A percentile compares a stretch with the other conserved stretches of the same genome.
phyloP scores from a whole-genome alignment of 768 basidiomycete genomes.

The Pleurotus giganteus region DNA sequence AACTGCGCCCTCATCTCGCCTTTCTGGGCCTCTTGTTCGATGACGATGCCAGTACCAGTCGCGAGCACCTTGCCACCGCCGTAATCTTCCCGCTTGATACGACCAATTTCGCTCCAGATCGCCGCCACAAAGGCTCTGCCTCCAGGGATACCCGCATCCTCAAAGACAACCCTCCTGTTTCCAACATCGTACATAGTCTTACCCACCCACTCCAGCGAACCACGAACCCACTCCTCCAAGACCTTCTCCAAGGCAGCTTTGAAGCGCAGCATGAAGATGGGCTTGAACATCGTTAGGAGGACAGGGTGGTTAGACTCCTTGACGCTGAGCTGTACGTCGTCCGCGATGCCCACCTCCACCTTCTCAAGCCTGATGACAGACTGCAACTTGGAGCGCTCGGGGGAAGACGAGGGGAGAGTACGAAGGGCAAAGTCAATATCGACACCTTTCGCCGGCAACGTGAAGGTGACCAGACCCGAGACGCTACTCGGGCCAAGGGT shows the following conservation, averaged over 20 bases:
- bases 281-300: conserved; percentile 59
- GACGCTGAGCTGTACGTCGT: conserved; percentile 54
- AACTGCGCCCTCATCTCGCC: conserved; percentile 34
- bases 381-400: conserved; percentile 41
- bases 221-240: conserved; percentile 53
- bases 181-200: conserved; percentile 57
- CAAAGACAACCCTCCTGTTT: conserved; percentile 59
- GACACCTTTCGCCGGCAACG: conserved; percentile 63
- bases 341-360: conserved; percentile 50
- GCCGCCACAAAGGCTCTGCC: conserved; percentile 54
- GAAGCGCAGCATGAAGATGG: conserved; percentile 54
- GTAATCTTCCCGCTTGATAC: conserved; percentile 39
- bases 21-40: conserved; percentile 39
- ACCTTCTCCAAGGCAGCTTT: conserved; percentile 60
- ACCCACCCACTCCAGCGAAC: conserved; percentile 51
- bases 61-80: conserved; percentile 39
- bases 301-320: conserved; percentile 64
- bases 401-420: conserved; percentile 51
- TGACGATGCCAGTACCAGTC: conserved; percentile 64
- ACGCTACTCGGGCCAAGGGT: conserved; percentile 52
- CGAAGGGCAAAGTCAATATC: conserved; percentile 68
- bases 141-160: conserved; percentile 55
- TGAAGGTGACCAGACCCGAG: conserved; percentile 60
- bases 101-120: conserved; percentile 68
- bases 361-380: conserved; percentile 62